A percentile compares a stretch with the other conserved stretches of the same genome.
Conservation (phyloP, 768 basidiomycete species). For the Amanita thiersii region DNA sequence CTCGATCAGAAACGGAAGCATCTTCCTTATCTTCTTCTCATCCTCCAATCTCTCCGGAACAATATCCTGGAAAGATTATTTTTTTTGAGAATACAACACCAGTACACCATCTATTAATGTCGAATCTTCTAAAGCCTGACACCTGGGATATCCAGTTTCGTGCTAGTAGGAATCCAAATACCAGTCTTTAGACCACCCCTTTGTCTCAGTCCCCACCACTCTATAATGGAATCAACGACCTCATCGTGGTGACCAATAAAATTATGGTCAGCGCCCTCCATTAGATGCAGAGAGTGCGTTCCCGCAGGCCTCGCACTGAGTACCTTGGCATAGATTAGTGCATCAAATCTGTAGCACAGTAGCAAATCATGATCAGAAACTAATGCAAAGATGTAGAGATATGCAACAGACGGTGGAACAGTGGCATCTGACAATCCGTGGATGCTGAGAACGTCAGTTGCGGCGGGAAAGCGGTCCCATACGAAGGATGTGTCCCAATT, state of each 20-base stretch:
- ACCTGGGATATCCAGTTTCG: conserved; percentile 32
- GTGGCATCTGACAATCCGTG: conserved; percentile 67
- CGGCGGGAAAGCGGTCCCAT: conserved; percentile 57
- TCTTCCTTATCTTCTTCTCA: too few species aligned
- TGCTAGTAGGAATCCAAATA: conserved; percentile 58
- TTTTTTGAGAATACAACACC: conserved; percentile 2
- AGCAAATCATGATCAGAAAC: conserved; percentile 1
- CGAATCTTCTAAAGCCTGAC: neutral
- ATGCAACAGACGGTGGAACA: conserved; percentile 56
- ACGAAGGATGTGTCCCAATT: conserved; percentile 61
- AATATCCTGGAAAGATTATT: too few species aligned
- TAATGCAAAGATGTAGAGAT: neutral
- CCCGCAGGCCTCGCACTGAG: conserved; percentile 51
- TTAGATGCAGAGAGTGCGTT: conserved; percentile 59
- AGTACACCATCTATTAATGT: neutral
- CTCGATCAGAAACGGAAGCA: too few species aligned
- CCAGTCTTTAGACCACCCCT: conserved; percentile 48
- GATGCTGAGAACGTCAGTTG: conserved; percentile 62
- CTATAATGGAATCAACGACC: conserved; percentile 56
- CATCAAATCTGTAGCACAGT: conserved; percentile 61
- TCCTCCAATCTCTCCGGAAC: too few species aligned
- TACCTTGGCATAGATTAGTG: conserved; percentile 56
- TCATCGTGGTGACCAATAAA: conserved; percentile 63
- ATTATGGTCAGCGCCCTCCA: conserved; percentile 78
- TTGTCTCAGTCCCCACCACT: conserved; percentile 52